A percentile compares a stretch with the other conserved stretches of the same genome.
Evolutionary conservation across 305 asterid genomes (phyloP).

Genomic region (Fraxinus nigra): DNA sequence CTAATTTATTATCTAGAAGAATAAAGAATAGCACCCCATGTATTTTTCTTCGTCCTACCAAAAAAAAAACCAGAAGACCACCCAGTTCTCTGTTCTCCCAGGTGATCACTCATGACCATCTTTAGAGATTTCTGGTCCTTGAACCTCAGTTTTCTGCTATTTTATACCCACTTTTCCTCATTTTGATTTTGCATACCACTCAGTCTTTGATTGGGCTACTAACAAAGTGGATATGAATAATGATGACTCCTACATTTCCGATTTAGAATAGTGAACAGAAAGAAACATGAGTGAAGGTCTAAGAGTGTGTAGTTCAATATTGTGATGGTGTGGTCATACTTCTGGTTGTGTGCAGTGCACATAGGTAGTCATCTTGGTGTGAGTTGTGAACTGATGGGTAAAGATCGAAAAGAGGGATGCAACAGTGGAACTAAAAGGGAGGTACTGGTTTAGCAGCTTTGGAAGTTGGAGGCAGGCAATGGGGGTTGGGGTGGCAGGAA

Average conservation of each 20-base stretch:
- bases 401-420: not conserved
- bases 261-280: not conserved
- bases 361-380: not conserved
- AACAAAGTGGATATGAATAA: not conserved
- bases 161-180: not conserved
- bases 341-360: not conserved
- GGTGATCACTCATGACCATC: not conserved
- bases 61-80: not conserved
- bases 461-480: not conserved
- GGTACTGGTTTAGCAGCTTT: not conserved
- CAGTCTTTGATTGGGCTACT: not conserved
- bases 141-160: not conserved
- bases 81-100: not conserved
- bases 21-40: not conserved
- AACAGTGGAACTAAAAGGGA: not conserved
- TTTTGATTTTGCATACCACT: not conserved
- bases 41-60: not conserved
- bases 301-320: not conserved
- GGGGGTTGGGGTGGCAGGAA: not conserved
- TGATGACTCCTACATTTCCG: not conserved
- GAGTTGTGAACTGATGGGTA: not conserved
- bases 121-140: not conserved
- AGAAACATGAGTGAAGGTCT: not conserved
- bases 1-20: not conserved
- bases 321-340: not conserved